These are phyloP conservation scores for Articulospora tetracladia DNA, from an alignment of 495 filamentous ascomycete genomes.

Conservation along the genomic window DNA sequence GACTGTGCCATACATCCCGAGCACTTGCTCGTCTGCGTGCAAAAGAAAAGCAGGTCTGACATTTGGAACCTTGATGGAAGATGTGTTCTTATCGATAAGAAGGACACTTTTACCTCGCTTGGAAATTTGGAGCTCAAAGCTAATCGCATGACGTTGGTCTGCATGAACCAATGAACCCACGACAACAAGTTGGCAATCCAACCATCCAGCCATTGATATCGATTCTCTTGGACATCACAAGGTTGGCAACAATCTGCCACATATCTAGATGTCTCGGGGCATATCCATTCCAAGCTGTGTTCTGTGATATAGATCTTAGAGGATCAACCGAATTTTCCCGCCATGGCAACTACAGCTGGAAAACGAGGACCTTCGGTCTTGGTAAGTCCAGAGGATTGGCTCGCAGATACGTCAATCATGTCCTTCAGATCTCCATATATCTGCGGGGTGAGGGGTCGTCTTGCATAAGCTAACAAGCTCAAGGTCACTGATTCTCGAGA, in stretches of 20 bases:
- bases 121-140: background rate
- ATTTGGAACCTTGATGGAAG: background rate
- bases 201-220: background rate
- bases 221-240: no score
- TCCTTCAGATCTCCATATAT: background rate
- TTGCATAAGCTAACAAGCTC: slow-evolving; percentile 9
- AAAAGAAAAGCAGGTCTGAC: background rate
- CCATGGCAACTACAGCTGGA: slow-evolving; percentile 17
- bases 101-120: background rate
- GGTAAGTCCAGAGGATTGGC: slow-evolving; percentile 7
- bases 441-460: background rate
- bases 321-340: background rate
- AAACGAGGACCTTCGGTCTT: slow-evolving; percentile 25
- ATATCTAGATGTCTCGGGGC: background rate
- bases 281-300: background rate
- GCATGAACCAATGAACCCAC: background rate
- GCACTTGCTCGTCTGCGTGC: no score
- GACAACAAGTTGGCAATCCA: background rate
- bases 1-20: no score
- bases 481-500: slow-evolving; percentile 37
- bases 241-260: background rate
- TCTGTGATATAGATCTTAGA: background rate
- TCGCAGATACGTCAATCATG: background rate
- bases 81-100: slow-evolving; percentile 1
- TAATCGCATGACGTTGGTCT: background rate